phyloP scores from a whole-genome alignment of 371 early-diverging fungal genomes.

The Lichtheimia ornata region DNA sequence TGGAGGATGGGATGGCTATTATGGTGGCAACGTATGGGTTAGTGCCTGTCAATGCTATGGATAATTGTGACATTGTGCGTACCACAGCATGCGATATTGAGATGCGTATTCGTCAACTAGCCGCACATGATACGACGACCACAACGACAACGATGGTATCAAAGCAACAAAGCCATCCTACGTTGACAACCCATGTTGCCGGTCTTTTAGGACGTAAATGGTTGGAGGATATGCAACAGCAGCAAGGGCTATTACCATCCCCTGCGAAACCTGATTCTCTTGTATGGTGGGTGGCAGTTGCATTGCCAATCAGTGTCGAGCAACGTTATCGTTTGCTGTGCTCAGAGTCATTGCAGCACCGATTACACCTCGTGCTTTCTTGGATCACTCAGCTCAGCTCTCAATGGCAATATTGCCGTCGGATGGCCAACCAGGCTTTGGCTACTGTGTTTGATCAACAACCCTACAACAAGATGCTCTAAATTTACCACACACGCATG shows the following conservation, averaged over 20 bases:
- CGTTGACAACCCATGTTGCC: conserved; percentile 20
- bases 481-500: too few species aligned
- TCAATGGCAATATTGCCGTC: conserved; percentile 23
- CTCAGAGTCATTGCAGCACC: conserved; percentile 33
- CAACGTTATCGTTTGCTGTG: conserved; percentile 50
- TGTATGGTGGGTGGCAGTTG: conserved; percentile 59
- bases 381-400: conserved; percentile 51
- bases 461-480: too few species aligned
- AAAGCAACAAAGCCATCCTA: background rate
- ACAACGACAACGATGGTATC: too few species aligned
- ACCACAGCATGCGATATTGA: too few species aligned
- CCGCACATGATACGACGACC: too few species aligned
- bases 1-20: too few species aligned
- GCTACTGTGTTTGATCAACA: conserved; percentile 1
- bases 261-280: conserved; percentile 47
- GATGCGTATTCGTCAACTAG: too few species aligned
- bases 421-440: conserved; percentile 2
- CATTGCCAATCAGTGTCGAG: conserved; percentile 50
- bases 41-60: too few species aligned
- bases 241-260: conserved; percentile 26
- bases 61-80: too few species aligned
- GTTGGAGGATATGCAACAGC: conserved; percentile 28
- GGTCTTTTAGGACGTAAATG: conserved; percentile 26
- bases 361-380: conserved; percentile 38
- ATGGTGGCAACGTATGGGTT: too few species aligned